These are phyloP conservation scores for Boletus vermiculosoides DNA, from an alignment of 768 basidiomycete genomes.

Conservation along the genomic window DNA sequence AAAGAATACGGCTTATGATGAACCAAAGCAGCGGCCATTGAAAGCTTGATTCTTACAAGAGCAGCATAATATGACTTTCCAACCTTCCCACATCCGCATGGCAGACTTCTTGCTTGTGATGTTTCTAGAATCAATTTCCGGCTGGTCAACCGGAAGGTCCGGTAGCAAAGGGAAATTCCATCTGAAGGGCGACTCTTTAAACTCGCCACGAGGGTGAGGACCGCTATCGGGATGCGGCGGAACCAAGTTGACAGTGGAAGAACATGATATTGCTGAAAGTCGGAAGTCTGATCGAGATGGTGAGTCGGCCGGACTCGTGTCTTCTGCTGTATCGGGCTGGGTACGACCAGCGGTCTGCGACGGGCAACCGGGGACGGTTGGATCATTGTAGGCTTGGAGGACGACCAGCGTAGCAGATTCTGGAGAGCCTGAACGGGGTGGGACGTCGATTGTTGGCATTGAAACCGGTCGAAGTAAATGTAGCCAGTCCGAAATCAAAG, in stretches of 20 bases:
- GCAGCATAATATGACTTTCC: constrained; percentile 51
- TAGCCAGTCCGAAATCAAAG: constrained; percentile 7
- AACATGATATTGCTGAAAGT: constrained; percentile 25
- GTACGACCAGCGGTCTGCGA: background rate
- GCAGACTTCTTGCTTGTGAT: constrained; percentile 3
- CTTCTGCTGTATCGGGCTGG: constrained; percentile 3
- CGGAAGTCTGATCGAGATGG: constrained; percentile 22
- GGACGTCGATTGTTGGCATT: constrained; percentile 12
- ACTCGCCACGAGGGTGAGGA: constrained; percentile 18
- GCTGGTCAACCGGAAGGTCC: constrained; percentile 16
- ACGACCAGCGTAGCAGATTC: constrained; percentile 33
- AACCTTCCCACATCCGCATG: constrained; percentile 44
- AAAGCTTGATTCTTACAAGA: constrained; percentile 46
- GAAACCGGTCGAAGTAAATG: constrained; percentile 1
- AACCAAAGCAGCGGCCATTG: background rate
- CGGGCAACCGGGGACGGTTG: background rate
- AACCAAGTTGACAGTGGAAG: constrained; percentile 25
- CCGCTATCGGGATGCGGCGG: constrained; percentile 12
- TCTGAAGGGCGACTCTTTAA: constrained; percentile 29
- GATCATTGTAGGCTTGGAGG: constrained; percentile 23
- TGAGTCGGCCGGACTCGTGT: constrained; percentile 10
- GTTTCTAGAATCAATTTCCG: background rate
- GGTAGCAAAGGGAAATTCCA: constrained; percentile 30
- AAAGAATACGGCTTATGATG: background rate
- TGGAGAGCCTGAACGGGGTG: constrained; percentile 17